Base-by-base conservation (phyloP, 768 basidiomycete genomes). In the Chlorophyllum brunneum region DNA sequence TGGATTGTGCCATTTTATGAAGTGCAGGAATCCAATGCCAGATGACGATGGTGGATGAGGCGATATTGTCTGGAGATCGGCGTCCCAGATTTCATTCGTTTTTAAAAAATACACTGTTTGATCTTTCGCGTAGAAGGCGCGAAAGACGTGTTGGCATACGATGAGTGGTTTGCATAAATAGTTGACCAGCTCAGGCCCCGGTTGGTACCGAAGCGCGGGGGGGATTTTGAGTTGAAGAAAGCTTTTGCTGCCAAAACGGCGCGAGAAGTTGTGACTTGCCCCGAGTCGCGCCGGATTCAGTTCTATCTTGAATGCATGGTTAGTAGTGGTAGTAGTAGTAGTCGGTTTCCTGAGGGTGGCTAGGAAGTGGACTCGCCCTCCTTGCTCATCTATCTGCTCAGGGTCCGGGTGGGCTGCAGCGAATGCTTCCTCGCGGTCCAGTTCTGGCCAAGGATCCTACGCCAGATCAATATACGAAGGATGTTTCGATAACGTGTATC, bases 41-140 rank as follows among this genome's bases (percentile, higher is more conserved):
- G 55, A 39, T 16, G 58, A 62, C 23, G 46, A 18, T 10, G 34
- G 31, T 0, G 71, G 38, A 2, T 63, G 59, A 0, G 56, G 22
- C 6, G 46, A 33, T 6, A 55, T 18, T 2, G 69, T 59, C 0
- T 40, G 36, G 5, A 10, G 11, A 5, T 54, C 61, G 2, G 60
- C 54, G 18, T 65, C 55, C 24, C 60, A 59, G 9, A 38, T 22
- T 54, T 86, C 83, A 56, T 82, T 74, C 0, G 83, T 84, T 47
- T 70, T 71, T 33, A 81, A 63, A 6, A 82, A 67, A 56, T 84
- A 85, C 0, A 82, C 75, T 34, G 64, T 80, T 10, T 68, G 62
- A 9, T 87, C 83, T 59, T 86, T 86, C 2, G 77, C 74, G 56
- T 71, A 82, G 57, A 84, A 86, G 0, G 82, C 74, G 0, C 82